Conservation (phyloP, 169 alveolate species). For the Ichthyophthirius multifiliis region DNA sequence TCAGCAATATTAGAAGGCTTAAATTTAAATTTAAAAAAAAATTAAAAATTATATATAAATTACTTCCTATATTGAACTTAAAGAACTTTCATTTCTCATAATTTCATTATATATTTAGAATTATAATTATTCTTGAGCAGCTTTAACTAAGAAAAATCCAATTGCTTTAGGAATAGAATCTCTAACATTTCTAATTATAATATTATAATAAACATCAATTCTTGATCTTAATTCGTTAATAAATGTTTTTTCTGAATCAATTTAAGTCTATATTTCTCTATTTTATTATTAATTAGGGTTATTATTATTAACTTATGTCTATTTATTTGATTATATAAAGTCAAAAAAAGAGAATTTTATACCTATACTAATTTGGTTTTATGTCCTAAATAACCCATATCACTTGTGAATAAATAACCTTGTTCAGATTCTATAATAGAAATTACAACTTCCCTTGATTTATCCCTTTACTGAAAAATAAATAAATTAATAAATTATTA, state of each 20-base stretch:
- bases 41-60: background rate
- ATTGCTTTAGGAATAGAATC: conserved; percentile 89
- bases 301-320: background rate
- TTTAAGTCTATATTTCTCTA: background rate
- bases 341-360: background rate
- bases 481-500: conserved; percentile 5
- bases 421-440: conserved; percentile 66
- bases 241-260: conserved; percentile 50
- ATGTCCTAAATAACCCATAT: conserved; percentile 58
- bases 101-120: conserved; percentile 59
- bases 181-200: conserved; percentile 95
- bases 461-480: conserved; percentile 53
- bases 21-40: too few species aligned
- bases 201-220: conserved; percentile 93
- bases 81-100: conserved; percentile 50
- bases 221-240: conserved; percentile 93
- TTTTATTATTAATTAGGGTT: conserved; percentile 18
- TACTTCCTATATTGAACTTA: conserved; percentile 47
- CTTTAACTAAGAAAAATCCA: conserved; percentile 76
- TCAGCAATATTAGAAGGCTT: conserved; percentile 63
- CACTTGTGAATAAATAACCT: conserved; percentile 81
- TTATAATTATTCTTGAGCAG: conserved; percentile 68
- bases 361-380: conserved; percentile 69
- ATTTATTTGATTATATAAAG: background rate
- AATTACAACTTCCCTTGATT: conserved; percentile 63